Evolutionary conservation across 768 basidiomycete genomes (phyloP).

Genomic region (Rhodosporidiobolus odoratus): DNA sequence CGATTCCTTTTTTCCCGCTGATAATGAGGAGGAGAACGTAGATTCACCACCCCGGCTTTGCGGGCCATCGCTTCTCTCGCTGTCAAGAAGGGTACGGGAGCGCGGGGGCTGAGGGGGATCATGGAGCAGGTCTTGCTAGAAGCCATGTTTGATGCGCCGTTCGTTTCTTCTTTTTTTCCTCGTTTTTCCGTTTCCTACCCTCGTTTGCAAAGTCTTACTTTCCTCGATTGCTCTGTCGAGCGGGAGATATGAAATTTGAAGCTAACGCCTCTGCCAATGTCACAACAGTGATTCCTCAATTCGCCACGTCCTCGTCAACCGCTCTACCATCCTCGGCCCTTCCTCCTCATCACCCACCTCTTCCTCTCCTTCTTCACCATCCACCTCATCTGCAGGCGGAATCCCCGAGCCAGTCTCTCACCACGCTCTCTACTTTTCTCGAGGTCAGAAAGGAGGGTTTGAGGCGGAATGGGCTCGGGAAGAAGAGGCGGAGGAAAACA

Average conservation of each 20-base stretch:
- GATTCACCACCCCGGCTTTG: slow-evolving; percentile 75
- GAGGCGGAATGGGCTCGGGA: slow-evolving; percentile 31
- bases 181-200: slow-evolving; percentile 53
- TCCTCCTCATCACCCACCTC: neutral
- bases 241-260: too few species aligned
- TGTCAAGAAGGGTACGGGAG: slow-evolving; percentile 75
- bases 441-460: slow-evolving; percentile 39
- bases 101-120: slow-evolving; percentile 79
- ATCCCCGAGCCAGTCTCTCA: neutral
- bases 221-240: slow-evolving; percentile 35
- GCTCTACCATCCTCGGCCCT: neutral
- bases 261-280: too few species aligned
- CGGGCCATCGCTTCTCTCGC: slow-evolving; percentile 77
- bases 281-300: slow-evolving; percentile 19
- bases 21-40: slow-evolving; percentile 63
- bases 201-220: slow-evolving; percentile 59
- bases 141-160: slow-evolving; percentile 64
- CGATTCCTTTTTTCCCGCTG: slow-evolving; percentile 73
- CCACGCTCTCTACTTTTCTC: slow-evolving; percentile 23
- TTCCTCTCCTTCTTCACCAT: neutral
- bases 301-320: slow-evolving; percentile 31
- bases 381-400: neutral
- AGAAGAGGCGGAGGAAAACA: neutral
- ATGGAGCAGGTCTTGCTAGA: slow-evolving; percentile 81
- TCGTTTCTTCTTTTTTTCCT: slow-evolving; percentile 8